These are phyloP conservation scores for Amauroascus verrucosus DNA, from an alignment of 2,329 filamentous ascomycete genomes.

Conservation along the genomic window DNA sequence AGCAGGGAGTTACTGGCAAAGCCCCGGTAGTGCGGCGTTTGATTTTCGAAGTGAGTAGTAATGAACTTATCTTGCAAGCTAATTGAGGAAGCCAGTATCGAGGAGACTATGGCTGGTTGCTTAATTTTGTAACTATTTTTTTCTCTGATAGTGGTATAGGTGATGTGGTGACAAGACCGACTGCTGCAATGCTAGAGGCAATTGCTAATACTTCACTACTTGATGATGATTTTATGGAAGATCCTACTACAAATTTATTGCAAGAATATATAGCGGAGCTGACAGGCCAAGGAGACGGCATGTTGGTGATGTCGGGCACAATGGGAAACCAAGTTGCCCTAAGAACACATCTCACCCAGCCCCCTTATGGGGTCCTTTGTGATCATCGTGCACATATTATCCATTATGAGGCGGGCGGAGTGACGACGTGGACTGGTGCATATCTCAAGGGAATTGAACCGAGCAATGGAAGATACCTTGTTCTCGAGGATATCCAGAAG, in stretches of 20 bases:
- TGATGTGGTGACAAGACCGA: conserved; percentile 67
- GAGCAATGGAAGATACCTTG: conserved; percentile 61
- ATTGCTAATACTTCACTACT: conserved; percentile 63
- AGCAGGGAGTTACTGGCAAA: conserved; percentile 10
- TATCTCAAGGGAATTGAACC: conserved; percentile 57
- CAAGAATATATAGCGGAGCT: conserved; percentile 64
- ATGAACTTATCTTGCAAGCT: background rate
- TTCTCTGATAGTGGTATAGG: conserved; percentile 31
- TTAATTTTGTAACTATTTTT: background rate
- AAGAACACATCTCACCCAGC: conserved; percentile 64
- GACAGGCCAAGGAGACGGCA: conserved; percentile 61
- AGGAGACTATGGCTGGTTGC: too few species aligned
- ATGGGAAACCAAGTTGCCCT: conserved; percentile 90
- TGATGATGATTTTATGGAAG: conserved; percentile 77
- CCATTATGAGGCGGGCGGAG: conserved; percentile 54
- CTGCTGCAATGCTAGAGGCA: conserved; percentile 68
- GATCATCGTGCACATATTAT: conserved; percentile 72
- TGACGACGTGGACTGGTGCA: conserved; percentile 61
- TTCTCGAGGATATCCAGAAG: conserved; percentile 62
- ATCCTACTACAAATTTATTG: conserved; percentile 64
- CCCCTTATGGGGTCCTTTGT: conserved; percentile 69
- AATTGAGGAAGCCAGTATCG: too few species aligned
- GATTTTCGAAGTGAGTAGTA: conserved; percentile 16
- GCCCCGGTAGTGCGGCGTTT: conserved; percentile 12
- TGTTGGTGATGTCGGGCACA: conserved; percentile 80